Percentiles rank a stretch among this genome's conserved stretches.
phyloP scores from a whole-genome alignment of 2,329 filamentous ascomycete genomes.

The Pseudofabraea citricarpa region DNA sequence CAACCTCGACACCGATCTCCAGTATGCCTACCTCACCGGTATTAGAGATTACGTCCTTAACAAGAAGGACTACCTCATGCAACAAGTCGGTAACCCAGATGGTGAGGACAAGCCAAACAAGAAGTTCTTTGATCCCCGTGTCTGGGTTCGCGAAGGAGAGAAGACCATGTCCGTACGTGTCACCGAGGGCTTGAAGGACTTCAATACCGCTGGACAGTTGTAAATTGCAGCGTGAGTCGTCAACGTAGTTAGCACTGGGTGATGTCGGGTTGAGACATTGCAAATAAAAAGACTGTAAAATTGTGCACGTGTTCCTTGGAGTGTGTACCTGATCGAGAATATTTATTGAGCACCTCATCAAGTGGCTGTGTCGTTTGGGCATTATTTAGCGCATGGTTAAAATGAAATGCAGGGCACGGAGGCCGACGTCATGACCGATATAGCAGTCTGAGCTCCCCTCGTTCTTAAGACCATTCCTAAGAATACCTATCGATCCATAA shows the following conservation, averaged over 20 bases:
- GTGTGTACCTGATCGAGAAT: no score
- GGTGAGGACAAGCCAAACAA: conserved; percentile 98
- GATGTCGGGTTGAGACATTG: no score
- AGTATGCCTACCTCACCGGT: conserved; percentile 88
- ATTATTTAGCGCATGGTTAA: no score
- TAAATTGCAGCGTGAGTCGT: conserved; percentile 38
- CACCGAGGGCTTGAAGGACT: conserved; percentile 78
- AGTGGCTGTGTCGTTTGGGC: no score
- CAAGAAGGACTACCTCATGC: conserved; percentile 92
- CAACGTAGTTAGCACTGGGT: not conserved
- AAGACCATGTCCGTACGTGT: conserved; percentile 90
- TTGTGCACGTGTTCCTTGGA: no score
- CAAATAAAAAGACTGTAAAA: no score
- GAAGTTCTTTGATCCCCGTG: conserved; percentile 59
- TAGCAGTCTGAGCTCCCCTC: no score
- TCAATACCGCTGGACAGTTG: conserved; percentile 77
- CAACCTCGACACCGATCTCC: conserved; percentile 97
- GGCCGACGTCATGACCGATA: no score
- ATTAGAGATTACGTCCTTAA: conserved; percentile 91
- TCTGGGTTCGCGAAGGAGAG: conserved; percentile 96
- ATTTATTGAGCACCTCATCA: no score
- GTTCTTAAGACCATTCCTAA: no score
- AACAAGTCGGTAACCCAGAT: conserved; percentile 89
- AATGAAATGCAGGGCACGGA: no score
- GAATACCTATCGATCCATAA: no score